Evolutionary conservation across 2,329 filamentous ascomycete genomes (phyloP), one percentile per base, ranked within the genome.

Genomic region (Botrytis deweyae): DNA sequence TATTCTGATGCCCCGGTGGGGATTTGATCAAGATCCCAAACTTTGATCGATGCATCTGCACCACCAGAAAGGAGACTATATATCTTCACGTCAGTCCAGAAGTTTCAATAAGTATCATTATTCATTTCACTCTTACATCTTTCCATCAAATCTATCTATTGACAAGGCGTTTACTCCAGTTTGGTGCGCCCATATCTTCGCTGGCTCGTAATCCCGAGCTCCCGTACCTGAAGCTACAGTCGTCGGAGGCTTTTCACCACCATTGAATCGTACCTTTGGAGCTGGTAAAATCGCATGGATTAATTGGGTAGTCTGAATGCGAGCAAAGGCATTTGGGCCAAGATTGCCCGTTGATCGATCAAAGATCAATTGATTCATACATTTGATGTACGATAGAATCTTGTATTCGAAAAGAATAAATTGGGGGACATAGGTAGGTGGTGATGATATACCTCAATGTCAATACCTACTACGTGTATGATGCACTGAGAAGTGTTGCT

Each of bases 11-110:
- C 64, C 12, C 72, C 72, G 25, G 74, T 81, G 76, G 84, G 82
- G 75, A 85, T 84, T 68, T 87, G 84, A 79, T 97, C 92, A 10
- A 98, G 87, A 82, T 98, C 91, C 95, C 95, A 98, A 64, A 98
- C 84, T 77, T 91, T 92, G 79, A 98, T 89, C 0, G 92, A 92
- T 16, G 92, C 93, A 80, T 97, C 94, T 7, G 93, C 91, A 44
- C 95, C 94, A 6, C 93, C 95, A 0, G 95, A 97, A 2, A 97
- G 83, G 76, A 98, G 87, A 77, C 93, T 92, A 78, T 36, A 64
- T 42, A 20, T 70, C 38, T 18, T 70, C 38, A 62, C 33, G 38
- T 70, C 25, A 70, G 38, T 20, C 52, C 40, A 40, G 5, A 68
- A 36, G 12, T 62, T 62, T 46, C 12, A 36, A n/a, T 12, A 18